Conservation (phyloP, 169 alveolate species). For the Plasmodium berghei region DNA sequence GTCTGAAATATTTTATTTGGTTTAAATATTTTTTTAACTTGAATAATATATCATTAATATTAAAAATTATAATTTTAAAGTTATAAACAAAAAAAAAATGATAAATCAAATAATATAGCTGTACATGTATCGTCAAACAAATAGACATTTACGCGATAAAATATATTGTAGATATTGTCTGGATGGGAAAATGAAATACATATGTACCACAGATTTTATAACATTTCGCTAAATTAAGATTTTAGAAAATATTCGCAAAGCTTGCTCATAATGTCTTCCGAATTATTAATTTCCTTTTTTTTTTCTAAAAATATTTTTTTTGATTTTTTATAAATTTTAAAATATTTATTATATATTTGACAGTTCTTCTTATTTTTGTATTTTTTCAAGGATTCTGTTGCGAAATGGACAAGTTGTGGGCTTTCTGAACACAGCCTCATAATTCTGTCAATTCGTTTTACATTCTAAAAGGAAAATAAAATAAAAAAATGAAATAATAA, state of each 20-base stretch:
- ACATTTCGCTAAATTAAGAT: not conserved
- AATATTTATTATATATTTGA: conserved; percentile 42
- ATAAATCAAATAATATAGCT: too few species aligned
- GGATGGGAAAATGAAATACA: too few species aligned
- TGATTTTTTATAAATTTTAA: conserved; percentile 32
- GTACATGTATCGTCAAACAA: too few species aligned
- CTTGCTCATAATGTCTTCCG: conserved; percentile 13
- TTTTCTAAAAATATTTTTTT: conserved; percentile 44
- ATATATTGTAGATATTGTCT: too few species aligned
- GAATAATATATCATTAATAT: too few species aligned
- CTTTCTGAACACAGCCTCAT: conserved; percentile 51
- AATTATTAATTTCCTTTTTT: conserved; percentile 42
- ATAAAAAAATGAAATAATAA: not conserved
- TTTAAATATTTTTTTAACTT: too few species aligned
- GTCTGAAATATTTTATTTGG: too few species aligned
- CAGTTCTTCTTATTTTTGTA: conserved; percentile 25
- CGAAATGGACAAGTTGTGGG: conserved; percentile 63
- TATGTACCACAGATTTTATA: too few species aligned
- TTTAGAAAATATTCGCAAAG: conserved; percentile 28
- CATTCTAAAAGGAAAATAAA: conserved; percentile 23
- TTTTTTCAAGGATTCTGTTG: conserved; percentile 38
- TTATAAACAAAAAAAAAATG: too few species aligned
- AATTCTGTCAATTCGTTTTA: conserved; percentile 71
- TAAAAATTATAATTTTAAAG: too few species aligned
- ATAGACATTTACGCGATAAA: too few species aligned